A percentile compares a stretch with the other conserved stretches of the same genome.
Conservation (phyloP, 2,329 filamentous ascomycete genomes). For the Diplodia seriata region DNA sequence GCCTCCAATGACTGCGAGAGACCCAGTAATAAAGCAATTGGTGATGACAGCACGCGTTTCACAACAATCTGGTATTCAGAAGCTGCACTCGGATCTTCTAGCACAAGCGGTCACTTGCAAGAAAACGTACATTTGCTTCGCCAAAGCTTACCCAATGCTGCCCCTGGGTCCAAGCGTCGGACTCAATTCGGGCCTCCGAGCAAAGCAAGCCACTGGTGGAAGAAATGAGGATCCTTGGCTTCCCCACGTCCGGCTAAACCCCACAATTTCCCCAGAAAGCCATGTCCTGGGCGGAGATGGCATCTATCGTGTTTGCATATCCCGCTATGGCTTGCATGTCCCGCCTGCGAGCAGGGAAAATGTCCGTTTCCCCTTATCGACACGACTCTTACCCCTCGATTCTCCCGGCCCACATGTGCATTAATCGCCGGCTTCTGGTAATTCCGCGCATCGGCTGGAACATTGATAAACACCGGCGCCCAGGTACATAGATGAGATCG, state of each 20-base stretch:
- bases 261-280: slow-evolving; percentile 29
- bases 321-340: slow-evolving; percentile 13
- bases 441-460: slow-evolving; percentile 1
- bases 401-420: slow-evolving; percentile 45
- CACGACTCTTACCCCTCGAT: slow-evolving; percentile 20
- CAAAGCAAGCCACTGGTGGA: slow-evolving; percentile 18
- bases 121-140: slow-evolving; percentile 3
- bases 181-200: neutral
- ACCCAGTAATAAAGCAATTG: neutral
- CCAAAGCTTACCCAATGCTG: slow-evolving; percentile 20
- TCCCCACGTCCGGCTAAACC: slow-evolving; percentile 27
- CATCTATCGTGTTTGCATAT: slow-evolving; percentile 4
- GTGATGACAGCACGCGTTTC: neutral
- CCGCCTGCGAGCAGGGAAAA: slow-evolving; percentile 3
- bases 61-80: neutral
- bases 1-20: neutral
- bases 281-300: slow-evolving; percentile 7
- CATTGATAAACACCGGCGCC: slow-evolving; percentile 9
- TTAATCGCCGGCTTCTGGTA: neutral
- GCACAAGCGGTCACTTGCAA: neutral
- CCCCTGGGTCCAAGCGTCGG: slow-evolving; percentile 15
- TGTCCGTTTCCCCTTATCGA: slow-evolving; percentile 20
- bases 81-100: neutral
- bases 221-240: slow-evolving; percentile 19
- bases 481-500: slow-evolving; percentile 14